These are phyloP conservation scores for Tinospora cordifolia DNA, from an alignment of 164 flowering plant species.

Conservation along the genomic window DNA sequence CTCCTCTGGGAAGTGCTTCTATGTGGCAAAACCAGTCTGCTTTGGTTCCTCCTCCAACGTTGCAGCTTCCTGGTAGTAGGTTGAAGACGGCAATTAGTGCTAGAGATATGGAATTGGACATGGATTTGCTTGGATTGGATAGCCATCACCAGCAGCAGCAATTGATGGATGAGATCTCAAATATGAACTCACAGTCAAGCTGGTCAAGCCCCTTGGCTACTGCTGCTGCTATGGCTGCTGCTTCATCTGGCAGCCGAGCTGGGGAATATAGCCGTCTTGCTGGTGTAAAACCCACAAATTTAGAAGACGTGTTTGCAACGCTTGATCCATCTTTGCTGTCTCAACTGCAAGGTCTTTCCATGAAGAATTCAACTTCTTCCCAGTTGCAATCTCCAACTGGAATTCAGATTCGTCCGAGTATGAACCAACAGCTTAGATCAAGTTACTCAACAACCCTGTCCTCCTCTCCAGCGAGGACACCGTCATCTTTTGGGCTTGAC, in stretches of 20 bases:
- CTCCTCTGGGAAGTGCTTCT: conserved; percentile 38
- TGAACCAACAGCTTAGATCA: conserved; percentile 42
- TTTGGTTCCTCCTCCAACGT: conserved; percentile 47
- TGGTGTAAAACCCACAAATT: conserved; percentile 53
- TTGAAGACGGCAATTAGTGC: conserved; percentile 58
- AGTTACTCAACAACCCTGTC: conserved; percentile 40
- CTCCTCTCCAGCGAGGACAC: conserved; percentile 50
- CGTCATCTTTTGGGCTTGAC: conserved; percentile 39
- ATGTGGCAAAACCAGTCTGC: conserved; percentile 57
- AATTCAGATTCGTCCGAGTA: conserved; percentile 42
- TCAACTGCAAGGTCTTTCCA: conserved; percentile 41
- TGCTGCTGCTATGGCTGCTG: conserved; percentile 18
- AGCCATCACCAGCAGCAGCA: conserved; percentile 40
- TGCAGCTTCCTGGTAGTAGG: conserved; percentile 83
- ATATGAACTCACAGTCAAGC: conserved; percentile 40
- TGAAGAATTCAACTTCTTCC: conserved; percentile 26
- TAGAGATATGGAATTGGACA: conserved; percentile 60
- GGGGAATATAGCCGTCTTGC: conserved; percentile 29
- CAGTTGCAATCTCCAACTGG: conserved; percentile 55
- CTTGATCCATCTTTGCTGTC: conserved; percentile 43
- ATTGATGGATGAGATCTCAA: conserved; percentile 56
- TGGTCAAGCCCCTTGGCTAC: conserved; percentile 29
- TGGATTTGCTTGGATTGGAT: conserved; percentile 59
- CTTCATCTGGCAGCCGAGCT: conserved; percentile 16
- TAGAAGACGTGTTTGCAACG: conserved; percentile 59